Conservation (phyloP, 495 filamentous ascomycete genomes). For the Neurospora sp. region DNA sequence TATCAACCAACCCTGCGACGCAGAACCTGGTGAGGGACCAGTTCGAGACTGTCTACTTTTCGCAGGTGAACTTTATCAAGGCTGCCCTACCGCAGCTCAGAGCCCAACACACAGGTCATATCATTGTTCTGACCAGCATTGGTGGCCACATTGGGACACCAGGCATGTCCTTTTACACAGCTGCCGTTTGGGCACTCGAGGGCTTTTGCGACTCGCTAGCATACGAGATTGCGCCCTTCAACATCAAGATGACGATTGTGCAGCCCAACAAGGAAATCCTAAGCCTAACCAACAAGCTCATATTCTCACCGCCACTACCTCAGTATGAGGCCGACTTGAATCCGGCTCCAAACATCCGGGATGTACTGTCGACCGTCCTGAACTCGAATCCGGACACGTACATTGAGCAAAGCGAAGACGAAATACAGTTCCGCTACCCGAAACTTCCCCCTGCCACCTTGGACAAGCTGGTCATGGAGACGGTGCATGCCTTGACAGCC, state of each 20-base stretch:
- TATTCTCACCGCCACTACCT: slow-evolving; percentile 63
- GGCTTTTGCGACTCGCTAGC: slow-evolving; percentile 96
- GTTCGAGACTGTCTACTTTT: slow-evolving; percentile 91
- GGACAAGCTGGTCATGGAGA: slow-evolving; percentile 67
- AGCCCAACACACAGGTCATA: slow-evolving; percentile 68
- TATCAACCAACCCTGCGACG: slow-evolving; percentile 61
- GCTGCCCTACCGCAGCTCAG: slow-evolving; percentile 73
- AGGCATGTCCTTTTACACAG: slow-evolving; percentile 80
- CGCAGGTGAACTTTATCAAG: slow-evolving; percentile 91
- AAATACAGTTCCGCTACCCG: slow-evolving; percentile 62
- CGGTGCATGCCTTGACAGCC: slow-evolving; percentile 81
- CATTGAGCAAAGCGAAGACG: slow-evolving; percentile 33
- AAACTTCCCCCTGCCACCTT: slow-evolving; percentile 53
- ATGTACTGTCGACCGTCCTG: slow-evolving; percentile 67
- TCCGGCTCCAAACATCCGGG: slow-evolving; percentile 67
- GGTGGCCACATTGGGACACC: slow-evolving; percentile 90
- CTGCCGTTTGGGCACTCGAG: slow-evolving; percentile 89
- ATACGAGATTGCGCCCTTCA: slow-evolving; percentile 96
- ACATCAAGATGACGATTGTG: slow-evolving; percentile 89
- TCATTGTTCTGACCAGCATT: slow-evolving; percentile 81
- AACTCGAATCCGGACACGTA: slow-evolving; percentile 43
- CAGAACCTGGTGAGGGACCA: slow-evolving; percentile 74
- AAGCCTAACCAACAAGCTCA: slow-evolving; percentile 75
- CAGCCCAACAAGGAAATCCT: slow-evolving; percentile 78
- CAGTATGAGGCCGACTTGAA: slow-evolving; percentile 65